A percentile compares a stretch with the other conserved stretches of the same genome.
Evolutionary conservation across 164 flowering plant species (phyloP).

Genomic region (Macadamia integrifolia): DNA sequence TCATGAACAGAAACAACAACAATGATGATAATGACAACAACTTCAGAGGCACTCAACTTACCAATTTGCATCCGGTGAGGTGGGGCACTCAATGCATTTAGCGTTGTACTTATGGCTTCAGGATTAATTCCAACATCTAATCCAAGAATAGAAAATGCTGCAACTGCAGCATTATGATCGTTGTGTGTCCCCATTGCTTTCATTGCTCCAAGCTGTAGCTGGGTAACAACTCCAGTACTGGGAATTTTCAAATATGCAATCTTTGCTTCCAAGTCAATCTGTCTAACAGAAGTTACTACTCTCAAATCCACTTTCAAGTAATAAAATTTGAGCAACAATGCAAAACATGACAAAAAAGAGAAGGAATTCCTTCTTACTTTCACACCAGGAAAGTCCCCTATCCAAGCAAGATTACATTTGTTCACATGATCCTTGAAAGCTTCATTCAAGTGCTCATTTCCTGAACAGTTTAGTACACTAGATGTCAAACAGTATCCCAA

Average conservation of each 20-base stretch:
- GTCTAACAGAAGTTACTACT: conserved; percentile 7
- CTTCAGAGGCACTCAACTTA: conserved; percentile 13
- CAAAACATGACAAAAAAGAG: neutral
- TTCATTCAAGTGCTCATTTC: conserved; percentile 26
- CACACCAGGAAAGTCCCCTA: conserved; percentile 40
- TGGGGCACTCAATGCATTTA: conserved; percentile 22
- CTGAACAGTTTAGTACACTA: conserved; percentile 14
- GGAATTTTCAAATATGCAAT: conserved; percentile 32
- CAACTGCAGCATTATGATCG: conserved; percentile 41
- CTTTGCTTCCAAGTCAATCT: conserved; percentile 32
- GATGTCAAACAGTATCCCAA: neutral
- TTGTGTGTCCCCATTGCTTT: conserved; percentile 35
- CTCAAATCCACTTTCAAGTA: conserved; percentile 7
- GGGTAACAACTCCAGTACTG: conserved; percentile 20
- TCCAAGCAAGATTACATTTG: conserved; percentile 30
- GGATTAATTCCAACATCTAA: conserved; percentile 28
- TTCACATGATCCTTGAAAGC: conserved; percentile 20
- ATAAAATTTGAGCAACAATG: neutral
- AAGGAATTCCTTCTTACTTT: conserved; percentile 17
- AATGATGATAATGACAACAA: neutral
- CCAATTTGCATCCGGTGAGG: conserved; percentile 46
- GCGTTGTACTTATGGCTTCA: conserved; percentile 26
- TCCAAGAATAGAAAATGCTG: conserved; percentile 35
- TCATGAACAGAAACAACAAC: no score
- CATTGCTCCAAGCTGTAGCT: conserved; percentile 25